phyloP scores from a whole-genome alignment of 345 rosid genomes.

The Eucalyptus erythrocorys region DNA sequence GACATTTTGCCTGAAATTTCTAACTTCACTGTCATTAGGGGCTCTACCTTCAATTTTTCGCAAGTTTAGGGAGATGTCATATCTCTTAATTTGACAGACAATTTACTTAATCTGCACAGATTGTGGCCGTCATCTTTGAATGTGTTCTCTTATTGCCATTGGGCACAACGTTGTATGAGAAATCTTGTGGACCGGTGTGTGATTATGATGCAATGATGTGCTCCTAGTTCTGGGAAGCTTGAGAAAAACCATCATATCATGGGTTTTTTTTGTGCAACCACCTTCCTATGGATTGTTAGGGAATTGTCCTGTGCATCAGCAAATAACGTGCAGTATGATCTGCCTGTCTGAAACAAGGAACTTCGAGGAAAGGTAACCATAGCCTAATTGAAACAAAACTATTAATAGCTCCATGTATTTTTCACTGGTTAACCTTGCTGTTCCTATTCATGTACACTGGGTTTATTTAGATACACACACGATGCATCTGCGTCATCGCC shows the following conservation, averaged over 20 bases:
- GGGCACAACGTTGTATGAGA: neutral
- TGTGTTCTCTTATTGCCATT: neutral
- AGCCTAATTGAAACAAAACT: neutral
- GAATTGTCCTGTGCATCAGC: neutral
- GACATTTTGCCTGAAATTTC: neutral
- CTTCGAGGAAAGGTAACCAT: neutral
- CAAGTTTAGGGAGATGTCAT: neutral
- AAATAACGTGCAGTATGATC: neutral
- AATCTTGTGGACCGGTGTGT: neutral
- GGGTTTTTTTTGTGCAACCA: neutral
- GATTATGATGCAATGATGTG: neutral
- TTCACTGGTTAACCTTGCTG: neutral
- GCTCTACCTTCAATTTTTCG: neutral
- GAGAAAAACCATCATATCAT: neutral
- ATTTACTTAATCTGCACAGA: neutral
- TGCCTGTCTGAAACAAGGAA: neutral
- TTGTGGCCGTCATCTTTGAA: neutral
- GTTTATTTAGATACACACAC: neutral
- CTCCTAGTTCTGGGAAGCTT: neutral
- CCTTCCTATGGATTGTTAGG: neutral
- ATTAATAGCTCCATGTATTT: neutral
- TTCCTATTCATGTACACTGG: neutral
- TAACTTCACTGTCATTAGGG: neutral
- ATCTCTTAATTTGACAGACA: neutral
- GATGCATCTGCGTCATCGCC: neutral